Base-by-base conservation (phyloP, 257 asterid species). In the Scutellaria galericulata region DNA sequence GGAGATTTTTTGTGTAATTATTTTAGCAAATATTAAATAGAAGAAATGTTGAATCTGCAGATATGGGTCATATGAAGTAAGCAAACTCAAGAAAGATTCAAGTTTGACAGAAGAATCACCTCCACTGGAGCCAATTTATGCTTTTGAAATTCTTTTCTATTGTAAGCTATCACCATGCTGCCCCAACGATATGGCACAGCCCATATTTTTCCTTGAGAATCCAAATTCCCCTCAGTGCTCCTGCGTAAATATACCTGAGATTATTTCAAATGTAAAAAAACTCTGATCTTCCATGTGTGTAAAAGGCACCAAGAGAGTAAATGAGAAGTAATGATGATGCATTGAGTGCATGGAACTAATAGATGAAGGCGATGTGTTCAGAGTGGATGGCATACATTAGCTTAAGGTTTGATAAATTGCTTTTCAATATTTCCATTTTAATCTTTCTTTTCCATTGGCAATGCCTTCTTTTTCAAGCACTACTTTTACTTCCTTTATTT, bases 161-260 rank as follows among this genome's bases (percentile, higher is more conserved):
- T 91, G 77, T 87, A 93, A 58, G 95, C 98, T 81, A 94, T 94
- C 81, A 94, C 99, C 82, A 91, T 75, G 87, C 88, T 91, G 68
- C 99, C 99, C 96, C 97, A 94, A 47, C 99, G 90, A 78, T 89
- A 94, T 1, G 99, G 98, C 58, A 81, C 95, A 48, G 98, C 97
- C 95, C 95, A 94, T 68, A 94, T 79, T 64, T 75, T 74, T 72
- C 98, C 99, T 52, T 70, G 86, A 68, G 95, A 70, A 83, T 88
- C 88, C 53, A 89, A 75, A 80, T 83, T 86, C 70, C 98, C 99
- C 22, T 89, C 86, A 68, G 76, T 69, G 77, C 96, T 88, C 96
- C 99, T 94, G 92, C 96, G 96, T 73, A 94, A 81, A 94, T 91
- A 90, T 81, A 82, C 97, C 99, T 94, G 99, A 81, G 86, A 94